Conservation (phyloP, 2,329 filamentous ascomycete species). For the Pseudogymnoascus pannorum region DNA sequence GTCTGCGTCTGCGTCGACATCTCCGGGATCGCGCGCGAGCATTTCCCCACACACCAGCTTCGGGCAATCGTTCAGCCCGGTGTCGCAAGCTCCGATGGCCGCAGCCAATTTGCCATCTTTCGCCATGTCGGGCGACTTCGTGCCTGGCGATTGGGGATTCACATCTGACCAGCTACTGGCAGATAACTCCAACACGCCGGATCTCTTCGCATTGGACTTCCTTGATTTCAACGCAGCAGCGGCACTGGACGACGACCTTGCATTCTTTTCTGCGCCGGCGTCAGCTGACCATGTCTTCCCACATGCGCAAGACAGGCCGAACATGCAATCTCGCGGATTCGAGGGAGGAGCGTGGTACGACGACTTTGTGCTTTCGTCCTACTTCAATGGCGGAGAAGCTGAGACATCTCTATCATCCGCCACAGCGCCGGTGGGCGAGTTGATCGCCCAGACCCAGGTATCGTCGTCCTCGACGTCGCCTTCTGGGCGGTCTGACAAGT, state of each 20-base stretch:
- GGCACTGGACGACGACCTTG: not conserved
- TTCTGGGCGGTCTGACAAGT: not conserved
- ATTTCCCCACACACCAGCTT: conserved; percentile 3
- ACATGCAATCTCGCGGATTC: not conserved
- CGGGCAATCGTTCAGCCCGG: not conserved
- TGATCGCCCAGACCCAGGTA: not conserved
- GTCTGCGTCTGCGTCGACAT: not conserved
- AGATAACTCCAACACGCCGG: not conserved
- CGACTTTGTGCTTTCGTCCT: not conserved
- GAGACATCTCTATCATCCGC: not conserved
- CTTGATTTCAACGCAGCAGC: not conserved
- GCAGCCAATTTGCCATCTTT: not conserved
- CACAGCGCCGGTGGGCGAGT: not conserved
- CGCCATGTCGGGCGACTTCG: not conserved
- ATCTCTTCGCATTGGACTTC: not conserved
- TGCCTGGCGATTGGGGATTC: not conserved
- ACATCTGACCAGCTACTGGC: not conserved
- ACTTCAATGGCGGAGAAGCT: not conserved
- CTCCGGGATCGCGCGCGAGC: not conserved
- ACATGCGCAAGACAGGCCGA: not conserved
- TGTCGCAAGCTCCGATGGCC: not conserved
- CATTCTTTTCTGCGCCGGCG: not conserved
- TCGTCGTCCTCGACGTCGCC: not conserved
- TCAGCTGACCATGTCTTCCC: not conserved
- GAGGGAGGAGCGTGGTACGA: not conserved